Conservation (phyloP, 2,329 filamentous ascomycete species). For the Xylaria sp. region DNA sequence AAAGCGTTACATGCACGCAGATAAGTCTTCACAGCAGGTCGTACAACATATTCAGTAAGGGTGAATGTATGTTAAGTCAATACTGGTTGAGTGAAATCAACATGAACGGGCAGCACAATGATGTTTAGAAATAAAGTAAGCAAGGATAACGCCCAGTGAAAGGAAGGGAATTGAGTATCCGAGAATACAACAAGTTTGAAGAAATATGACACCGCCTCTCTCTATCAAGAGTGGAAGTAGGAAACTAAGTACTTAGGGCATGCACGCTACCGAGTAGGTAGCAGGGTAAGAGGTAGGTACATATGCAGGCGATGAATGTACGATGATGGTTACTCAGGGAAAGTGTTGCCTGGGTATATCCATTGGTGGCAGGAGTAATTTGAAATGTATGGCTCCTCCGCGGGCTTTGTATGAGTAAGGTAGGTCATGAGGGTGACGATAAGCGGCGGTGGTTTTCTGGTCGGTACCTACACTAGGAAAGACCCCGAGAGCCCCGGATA, state of each 20-base stretch:
- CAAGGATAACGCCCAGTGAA: neutral
- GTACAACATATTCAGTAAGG: neutral
- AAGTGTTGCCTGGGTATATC: slow-evolving; percentile 1
- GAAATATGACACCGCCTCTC: neutral
- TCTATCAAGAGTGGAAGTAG: neutral
- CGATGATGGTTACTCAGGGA: slow-evolving; percentile 7
- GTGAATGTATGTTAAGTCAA: neutral
- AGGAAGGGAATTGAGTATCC: neutral
- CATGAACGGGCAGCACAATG: neutral
- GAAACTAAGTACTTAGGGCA: too few relatives aligned
- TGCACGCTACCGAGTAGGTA: neutral
- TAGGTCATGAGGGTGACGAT: neutral
- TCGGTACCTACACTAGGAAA: neutral
- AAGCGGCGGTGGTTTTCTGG: neutral
- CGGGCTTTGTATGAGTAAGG: slow-evolving; percentile 14
- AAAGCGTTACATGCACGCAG: neutral
- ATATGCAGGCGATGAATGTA: neutral
- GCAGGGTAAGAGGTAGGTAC: neutral
- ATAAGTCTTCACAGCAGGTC: neutral
- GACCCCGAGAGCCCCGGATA: slow-evolving; percentile 8
- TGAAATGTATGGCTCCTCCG: slow-evolving; percentile 21
- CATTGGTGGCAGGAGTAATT: slow-evolving; percentile 12
- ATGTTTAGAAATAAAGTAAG: neutral
- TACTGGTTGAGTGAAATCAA: too few relatives aligned
- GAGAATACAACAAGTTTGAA: neutral